Conservation (phyloP, 192 early-diverging fungal genomes). For the Mortierella alpina region DNA sequence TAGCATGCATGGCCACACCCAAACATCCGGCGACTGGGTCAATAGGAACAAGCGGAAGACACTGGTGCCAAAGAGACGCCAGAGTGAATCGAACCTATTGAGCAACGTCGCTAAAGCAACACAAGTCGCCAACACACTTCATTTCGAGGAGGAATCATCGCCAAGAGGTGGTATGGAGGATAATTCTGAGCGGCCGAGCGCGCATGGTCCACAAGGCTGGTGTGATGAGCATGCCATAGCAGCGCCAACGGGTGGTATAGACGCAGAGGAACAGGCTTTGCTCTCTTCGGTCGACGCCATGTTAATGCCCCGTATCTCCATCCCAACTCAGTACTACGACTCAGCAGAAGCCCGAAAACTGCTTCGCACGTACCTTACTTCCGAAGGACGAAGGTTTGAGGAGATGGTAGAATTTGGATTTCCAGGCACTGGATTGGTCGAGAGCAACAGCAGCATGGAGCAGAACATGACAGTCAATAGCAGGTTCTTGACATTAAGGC, state of each 20-base stretch:
- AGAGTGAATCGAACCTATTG: constrained; percentile 30
- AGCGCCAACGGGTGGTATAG: background rate
- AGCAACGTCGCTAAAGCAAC: background rate
- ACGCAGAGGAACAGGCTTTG: constrained; percentile 16
- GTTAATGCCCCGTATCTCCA: constrained; percentile 27
- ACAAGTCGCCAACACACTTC: background rate
- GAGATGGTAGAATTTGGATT: constrained; percentile 55
- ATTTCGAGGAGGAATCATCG: background rate
- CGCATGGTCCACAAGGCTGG: constrained; percentile 19
- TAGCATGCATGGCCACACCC: constrained; percentile 17
- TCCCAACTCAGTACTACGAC: constrained; percentile 29
- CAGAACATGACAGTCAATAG: background rate
- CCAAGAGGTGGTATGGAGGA: background rate
- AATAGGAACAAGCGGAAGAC: constrained; percentile 35
- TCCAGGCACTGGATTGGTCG: constrained; percentile 9
- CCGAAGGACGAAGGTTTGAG: constrained; percentile 37
- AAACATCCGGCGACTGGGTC: constrained; percentile 23
- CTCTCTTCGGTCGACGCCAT: constrained; percentile 31
- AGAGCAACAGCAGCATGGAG: constrained; percentile 14
- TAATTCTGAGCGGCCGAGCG: background rate
- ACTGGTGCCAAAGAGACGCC: constrained; percentile 4
- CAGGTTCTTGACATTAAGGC: constrained; percentile 43
- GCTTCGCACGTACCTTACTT: constrained; percentile 14
- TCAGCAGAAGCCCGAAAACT: constrained; percentile 20
- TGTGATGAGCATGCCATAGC: constrained; percentile 17